Base-by-base conservation (phyloP, 2,329 filamentous ascomycete genomes). In the Epichloe coenophiala region DNA sequence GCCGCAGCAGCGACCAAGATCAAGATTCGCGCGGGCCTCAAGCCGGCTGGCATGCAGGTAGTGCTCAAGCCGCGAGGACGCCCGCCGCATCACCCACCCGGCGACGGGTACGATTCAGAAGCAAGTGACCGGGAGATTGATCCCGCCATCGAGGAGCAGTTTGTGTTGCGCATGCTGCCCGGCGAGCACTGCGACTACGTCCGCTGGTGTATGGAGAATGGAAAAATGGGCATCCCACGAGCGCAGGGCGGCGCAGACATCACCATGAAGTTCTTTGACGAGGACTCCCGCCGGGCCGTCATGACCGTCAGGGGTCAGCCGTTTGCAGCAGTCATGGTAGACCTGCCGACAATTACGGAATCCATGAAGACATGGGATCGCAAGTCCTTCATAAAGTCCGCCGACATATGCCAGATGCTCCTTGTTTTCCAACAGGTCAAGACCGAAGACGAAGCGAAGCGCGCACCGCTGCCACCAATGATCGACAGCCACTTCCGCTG, bases 51-150 rank as follows among this genome's bases (percentile, higher is more conserved):
- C 51, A 68, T 66, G 42, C 65, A 70, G 46, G 54, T 71, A 19
- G 66, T 71, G 44, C 63, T 87, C 51, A 84, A 81, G 60, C 72
- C 80, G 46, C 80, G 83, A 58, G 84, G 83, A n/a, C 77, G 81
- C 55, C 74, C 79, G 1, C 84, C 86, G 6, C 72, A 77, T 35
- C 78, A 87, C 55, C 81, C 82, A 5, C 78, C 80, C 1, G 93
- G 93, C 48, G 88, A 95, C 51, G 93, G 91, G 7, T 98, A 97
- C 67, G 93, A 98, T 64, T 96, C 90, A 3, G 93, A 97, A 66
- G 88, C 90, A 12, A 93, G 89, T 50, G 93, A 97, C 62, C 81
- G 84, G 13, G 93, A 98, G 65, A 68, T 73, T 9, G 93, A 98
- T 61, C 93, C 93, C 0, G 77, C 85, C 1, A 87, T 95, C 54